A percentile compares a stretch with the other conserved stretches of the same genome.
Evolutionary conservation across 139 green algal species (phyloP).

Genomic region (Micromonas pusilla): DNA sequence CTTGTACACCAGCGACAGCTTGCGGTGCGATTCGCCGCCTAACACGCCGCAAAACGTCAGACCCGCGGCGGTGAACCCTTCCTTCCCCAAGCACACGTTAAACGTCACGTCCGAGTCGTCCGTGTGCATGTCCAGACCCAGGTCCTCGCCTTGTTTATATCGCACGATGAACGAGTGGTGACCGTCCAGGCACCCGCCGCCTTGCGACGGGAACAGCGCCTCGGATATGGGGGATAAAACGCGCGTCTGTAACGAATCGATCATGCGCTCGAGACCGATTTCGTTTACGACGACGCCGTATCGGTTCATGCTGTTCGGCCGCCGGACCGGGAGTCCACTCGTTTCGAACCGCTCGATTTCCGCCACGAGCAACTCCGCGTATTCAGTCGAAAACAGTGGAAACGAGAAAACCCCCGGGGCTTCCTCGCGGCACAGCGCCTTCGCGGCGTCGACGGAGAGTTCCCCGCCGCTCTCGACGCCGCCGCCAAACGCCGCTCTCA

Average conservation of each 20-base stretch:
- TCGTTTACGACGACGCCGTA: slow-evolving; percentile 31
- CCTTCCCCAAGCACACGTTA: slow-evolving; percentile 26
- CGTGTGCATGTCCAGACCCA: slow-evolving; percentile 35
- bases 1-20: slow-evolving; percentile 7
- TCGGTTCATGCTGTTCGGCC: slow-evolving; percentile 29
- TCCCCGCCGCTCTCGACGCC: too few species aligned
- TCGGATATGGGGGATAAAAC: slow-evolving; percentile 1
- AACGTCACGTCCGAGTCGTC: slow-evolving; percentile 30
- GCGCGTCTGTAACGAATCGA: slow-evolving; percentile 5
- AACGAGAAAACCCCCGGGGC: slow-evolving; percentile 1
- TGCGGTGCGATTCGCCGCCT: background rate
- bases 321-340: slow-evolving; percentile 11
- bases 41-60: slow-evolving; percentile 25
- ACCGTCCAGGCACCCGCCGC: slow-evolving; percentile 3
- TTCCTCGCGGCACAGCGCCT: background rate
- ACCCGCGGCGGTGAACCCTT: slow-evolving; percentile 20
- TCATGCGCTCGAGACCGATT: slow-evolving; percentile 18
- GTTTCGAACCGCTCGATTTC: slow-evolving; percentile 25
- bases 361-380: background rate
- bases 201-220: slow-evolving; percentile 8
- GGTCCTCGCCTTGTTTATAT: slow-evolving; percentile 22
- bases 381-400: background rate
- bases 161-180: slow-evolving; percentile 32
- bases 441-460: too few species aligned
- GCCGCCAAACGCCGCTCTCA: too few species aligned